Base-by-base conservation (phyloP, 495 filamentous ascomycete genomes). In the Evansstolkia leycettana region DNA sequence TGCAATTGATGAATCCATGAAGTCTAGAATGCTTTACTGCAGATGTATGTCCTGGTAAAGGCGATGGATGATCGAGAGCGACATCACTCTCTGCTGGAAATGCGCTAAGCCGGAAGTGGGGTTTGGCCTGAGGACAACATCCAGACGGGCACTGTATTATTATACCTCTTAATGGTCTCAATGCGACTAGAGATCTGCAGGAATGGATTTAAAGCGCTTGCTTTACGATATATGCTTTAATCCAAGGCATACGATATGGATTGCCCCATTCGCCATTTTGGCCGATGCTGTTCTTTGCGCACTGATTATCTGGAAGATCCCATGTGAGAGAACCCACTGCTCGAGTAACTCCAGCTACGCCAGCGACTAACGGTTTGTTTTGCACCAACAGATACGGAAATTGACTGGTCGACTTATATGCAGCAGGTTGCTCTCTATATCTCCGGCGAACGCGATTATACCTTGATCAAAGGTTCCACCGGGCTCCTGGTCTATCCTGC, bases 351-450 rank as follows among this genome's bases (percentile, higher is more conserved):
- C n/a, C n/a, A 7, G 11, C 17, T 34, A 9, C 20, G 9, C 20
- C 20, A 9, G 20, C 4, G 20, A 23, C 20, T 23, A 23, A 23
- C 20, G 9, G 9, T 2, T 7, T 10, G 17, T 8, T 13, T 34
- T 16, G n/a, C 15, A 9, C 6, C 27, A 32, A 17, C 47, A 96
- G 90, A 98, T 55, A 98, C 90, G 28, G 90, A 98, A 54, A 98
- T 98, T 50, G 90, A 98, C 59, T 98, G 90, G 90, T 70, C 66
- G 34, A 85, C 89, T 1, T 98, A 98, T 56, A 96, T 96, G 88
- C 70, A 94, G 46, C 90, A 98, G 46, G 62, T 95, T 34, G 57
- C 72, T 17, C 80, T 87, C 23, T 90, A 81, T 47, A 51, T 84
- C 17, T 62, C 70, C 5, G 90, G 90, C 31, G 89, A 95, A 64